phyloP scores from a whole-genome alignment of 169 alveolate genomes.

The Perkinsus chesapeaki region DNA sequence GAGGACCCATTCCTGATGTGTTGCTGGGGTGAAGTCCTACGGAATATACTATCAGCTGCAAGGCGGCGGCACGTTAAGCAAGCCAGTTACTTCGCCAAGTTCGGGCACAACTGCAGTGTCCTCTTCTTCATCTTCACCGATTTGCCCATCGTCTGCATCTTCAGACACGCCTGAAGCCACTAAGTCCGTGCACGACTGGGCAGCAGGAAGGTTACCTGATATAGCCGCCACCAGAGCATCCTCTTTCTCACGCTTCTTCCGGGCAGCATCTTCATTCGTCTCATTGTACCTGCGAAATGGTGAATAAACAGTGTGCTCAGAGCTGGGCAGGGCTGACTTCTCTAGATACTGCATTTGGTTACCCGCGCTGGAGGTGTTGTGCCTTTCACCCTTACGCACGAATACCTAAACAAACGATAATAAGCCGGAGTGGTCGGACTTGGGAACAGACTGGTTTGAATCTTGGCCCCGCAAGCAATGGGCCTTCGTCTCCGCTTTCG shows the following conservation, averaged over 20 bases:
- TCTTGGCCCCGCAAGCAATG: neutral
- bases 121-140: neutral
- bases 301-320: neutral
- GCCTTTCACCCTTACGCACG: neutral
- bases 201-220: neutral
- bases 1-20: neutral
- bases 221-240: neutral
- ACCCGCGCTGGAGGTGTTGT: neutral
- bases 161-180: neutral
- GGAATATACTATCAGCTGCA: neutral
- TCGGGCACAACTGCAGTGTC: neutral
- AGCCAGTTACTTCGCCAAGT: neutral
- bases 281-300: neutral
- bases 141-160: neutral
- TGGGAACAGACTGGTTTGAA: neutral
- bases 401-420: neutral
- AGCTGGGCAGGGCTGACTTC: neutral
- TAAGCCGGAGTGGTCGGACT: neutral
- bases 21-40: neutral
- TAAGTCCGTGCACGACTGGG: too few species aligned
- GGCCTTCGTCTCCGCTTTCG: neutral
- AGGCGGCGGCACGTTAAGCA: neutral
- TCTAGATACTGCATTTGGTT: neutral
- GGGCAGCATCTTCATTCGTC: neutral
- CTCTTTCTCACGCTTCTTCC: neutral